A percentile compares a stretch with the other conserved stretches of the same genome.
Evolutionary conservation across 1,139 yeast species (phyloP).

Genomic region (Candida glucosophila): DNA sequence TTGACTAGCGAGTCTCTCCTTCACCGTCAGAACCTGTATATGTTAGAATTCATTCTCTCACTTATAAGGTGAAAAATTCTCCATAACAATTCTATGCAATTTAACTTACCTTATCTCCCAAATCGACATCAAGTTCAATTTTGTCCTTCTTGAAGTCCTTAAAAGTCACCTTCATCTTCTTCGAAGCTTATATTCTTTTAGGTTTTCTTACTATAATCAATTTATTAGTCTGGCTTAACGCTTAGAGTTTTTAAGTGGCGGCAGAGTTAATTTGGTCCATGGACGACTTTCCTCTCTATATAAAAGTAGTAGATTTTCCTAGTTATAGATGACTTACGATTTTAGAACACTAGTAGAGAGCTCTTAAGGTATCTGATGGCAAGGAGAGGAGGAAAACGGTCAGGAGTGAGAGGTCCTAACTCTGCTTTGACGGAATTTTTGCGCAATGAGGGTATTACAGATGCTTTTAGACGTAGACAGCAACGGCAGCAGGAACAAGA

Average conservation of each 20-base stretch:
- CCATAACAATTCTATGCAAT: slow-evolving; percentile 2
- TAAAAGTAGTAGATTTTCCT: too few relatives aligned
- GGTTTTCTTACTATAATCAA: too few relatives aligned
- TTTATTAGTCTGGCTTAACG: too few relatives aligned
- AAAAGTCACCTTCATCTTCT: slow-evolving; percentile 72
- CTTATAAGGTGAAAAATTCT: too few relatives aligned
- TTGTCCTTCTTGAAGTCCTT: slow-evolving; percentile 92
- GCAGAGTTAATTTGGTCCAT: too few relatives aligned
- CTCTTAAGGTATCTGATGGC: too few relatives aligned
- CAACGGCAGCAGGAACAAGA: slow-evolving; percentile 10
- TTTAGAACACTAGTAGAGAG: too few relatives aligned
- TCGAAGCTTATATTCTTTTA: too few relatives aligned
- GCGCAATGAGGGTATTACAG: slow-evolving; percentile 80
- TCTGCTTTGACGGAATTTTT: slow-evolving; percentile 73
- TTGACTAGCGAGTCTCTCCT: slow-evolving; percentile 61
- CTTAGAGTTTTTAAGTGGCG: too few relatives aligned
- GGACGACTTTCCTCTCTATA: too few relatives aligned
- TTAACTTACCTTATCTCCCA: slow-evolving; percentile 52
- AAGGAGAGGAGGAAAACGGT: slow-evolving; percentile 13
- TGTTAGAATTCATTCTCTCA: too few relatives aligned
- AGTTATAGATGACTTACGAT: too few relatives aligned
- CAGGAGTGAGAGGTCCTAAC: slow-evolving; percentile 69
- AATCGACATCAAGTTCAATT: slow-evolving; percentile 71
- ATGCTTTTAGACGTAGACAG: slow-evolving; percentile 62
- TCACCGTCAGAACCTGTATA: slow-evolving; percentile 60